Conservation (phyloP, 805 yeast genomes). For the Ogataea angusta region DNA sequence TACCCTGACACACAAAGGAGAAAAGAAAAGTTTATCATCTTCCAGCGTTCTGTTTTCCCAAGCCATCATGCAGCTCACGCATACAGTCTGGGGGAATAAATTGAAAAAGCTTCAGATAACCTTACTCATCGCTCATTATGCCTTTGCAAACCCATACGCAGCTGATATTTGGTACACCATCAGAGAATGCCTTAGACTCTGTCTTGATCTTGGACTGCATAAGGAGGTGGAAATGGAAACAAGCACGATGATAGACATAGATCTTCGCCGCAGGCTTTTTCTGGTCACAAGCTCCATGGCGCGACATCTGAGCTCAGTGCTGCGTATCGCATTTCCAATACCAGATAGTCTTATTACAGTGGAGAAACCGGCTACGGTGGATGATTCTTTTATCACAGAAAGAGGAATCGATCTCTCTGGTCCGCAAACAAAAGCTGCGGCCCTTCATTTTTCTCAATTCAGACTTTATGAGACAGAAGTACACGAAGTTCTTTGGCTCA, state of each 20-base stretch:
- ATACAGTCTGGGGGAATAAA: slow-evolving; percentile 6
- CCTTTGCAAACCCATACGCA: slow-evolving; percentile 19
- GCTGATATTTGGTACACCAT: slow-evolving; percentile 16
- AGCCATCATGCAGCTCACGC: neutral
- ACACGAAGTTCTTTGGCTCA: slow-evolving; percentile 16
- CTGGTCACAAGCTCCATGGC: slow-evolving; percentile 13
- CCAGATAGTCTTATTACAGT: slow-evolving; percentile 9
- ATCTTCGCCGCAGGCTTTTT: slow-evolving; percentile 11
- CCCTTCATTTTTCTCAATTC: slow-evolving; percentile 16
- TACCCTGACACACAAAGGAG: neutral
- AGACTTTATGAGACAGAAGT: slow-evolving; percentile 16
- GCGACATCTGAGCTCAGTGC: slow-evolving; percentile 13
- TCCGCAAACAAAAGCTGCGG: slow-evolving; percentile 18
- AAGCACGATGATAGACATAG: slow-evolving; percentile 7
- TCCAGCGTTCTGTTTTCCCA: neutral
- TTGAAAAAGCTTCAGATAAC: slow-evolving; percentile 10
- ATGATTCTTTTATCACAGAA: slow-evolving; percentile 14
- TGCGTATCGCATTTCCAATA: slow-evolving; percentile 14
- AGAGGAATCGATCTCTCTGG: slow-evolving; percentile 12
- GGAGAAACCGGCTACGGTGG: slow-evolving; percentile 13
- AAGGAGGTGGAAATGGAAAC: slow-evolving; percentile 7
- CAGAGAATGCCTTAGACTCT: slow-evolving; percentile 12
- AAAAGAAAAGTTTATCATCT: neutral
- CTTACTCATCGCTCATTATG: slow-evolving; percentile 16
- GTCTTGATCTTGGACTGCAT: slow-evolving; percentile 15